These are phyloP conservation scores for Apostasia ramifera DNA, from an alignment of 106 monocot species.

Conservation along the genomic window DNA sequence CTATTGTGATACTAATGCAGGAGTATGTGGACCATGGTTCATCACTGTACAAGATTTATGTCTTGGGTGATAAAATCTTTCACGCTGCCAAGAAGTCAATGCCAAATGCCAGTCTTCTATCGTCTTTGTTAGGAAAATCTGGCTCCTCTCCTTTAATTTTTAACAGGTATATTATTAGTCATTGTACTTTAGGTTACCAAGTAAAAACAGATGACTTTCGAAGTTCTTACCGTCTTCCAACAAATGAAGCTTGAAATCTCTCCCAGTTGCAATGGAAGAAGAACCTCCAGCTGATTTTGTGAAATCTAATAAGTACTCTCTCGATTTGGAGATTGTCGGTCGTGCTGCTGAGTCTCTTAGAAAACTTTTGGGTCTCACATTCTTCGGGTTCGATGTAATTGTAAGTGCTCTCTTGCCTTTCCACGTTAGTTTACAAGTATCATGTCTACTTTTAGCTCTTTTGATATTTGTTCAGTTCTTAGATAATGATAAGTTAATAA, in stretches of 20 bases:
- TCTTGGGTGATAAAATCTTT: slow-evolving; percentile 72
- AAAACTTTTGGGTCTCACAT: slow-evolving; percentile 57
- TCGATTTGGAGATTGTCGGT: slow-evolving; percentile 54
- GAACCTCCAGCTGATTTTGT: not conserved
- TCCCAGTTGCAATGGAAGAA: slow-evolving; percentile 53
- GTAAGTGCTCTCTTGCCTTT: slow-evolving; percentile 40
- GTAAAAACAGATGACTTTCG: not conserved
- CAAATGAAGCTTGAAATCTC: slow-evolving; percentile 76
- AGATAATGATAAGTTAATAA: no score
- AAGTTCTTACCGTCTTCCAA: not conserved
- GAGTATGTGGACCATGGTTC: slow-evolving; percentile 97
- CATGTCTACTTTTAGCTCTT: not conserved
- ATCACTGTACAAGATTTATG: slow-evolving; percentile 75
- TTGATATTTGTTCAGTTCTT: no score
- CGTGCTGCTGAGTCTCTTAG: slow-evolving; percentile 66
- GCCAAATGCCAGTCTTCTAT: slow-evolving; percentile 76
- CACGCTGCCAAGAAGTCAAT: slow-evolving; percentile 85
- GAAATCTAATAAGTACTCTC: slow-evolving; percentile 11
- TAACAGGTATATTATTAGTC: slow-evolving; percentile 48
- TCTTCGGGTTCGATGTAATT: slow-evolving; percentile 99
- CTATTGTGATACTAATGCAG: slow-evolving; percentile 24
- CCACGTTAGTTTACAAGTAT: not conserved
- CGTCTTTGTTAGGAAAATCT: slow-evolving; percentile 30
- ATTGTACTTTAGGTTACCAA: not conserved
- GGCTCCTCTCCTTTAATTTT: slow-evolving; percentile 54